Percentiles rank a stretch among this genome's conserved stretches.
These are phyloP conservation scores for Venturia pyrina DNA, from an alignment of 2,329 filamentous ascomycete genomes.

Conservation along the genomic window DNA sequence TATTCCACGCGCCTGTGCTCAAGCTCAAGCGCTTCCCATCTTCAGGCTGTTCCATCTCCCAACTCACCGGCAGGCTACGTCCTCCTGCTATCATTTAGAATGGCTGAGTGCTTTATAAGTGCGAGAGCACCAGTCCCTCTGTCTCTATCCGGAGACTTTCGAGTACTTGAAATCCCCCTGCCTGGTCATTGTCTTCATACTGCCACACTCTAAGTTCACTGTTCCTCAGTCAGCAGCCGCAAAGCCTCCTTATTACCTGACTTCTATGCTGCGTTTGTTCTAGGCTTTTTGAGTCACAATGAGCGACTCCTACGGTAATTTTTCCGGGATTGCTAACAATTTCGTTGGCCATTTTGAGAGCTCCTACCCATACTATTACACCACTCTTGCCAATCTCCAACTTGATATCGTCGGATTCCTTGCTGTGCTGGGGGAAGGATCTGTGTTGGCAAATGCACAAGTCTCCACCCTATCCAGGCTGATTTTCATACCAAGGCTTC, in stretches of 20 bases:
- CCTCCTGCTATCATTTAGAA: background rate
- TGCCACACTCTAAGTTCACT: background rate
- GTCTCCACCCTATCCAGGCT: constrained; percentile 39
- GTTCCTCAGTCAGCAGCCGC: background rate
- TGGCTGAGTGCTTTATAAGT: background rate
- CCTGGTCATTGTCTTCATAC: background rate
- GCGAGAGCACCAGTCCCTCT: background rate
- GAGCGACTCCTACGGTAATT: background rate
- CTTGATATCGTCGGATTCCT: constrained; percentile 47
- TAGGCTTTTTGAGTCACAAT: background rate
- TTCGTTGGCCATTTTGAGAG: background rate
- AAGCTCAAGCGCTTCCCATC: background rate
- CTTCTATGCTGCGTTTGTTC: background rate
- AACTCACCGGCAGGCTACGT: background rate
- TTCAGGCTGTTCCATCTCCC: background rate
- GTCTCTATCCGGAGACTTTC: background rate
- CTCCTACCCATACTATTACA: background rate
- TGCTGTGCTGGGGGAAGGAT: constrained; percentile 42
- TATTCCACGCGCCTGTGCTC: background rate
- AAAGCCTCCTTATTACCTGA: background rate
- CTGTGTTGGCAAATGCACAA: constrained; percentile 40
- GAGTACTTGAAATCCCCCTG: background rate
- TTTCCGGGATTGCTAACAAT: background rate
- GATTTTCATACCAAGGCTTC: constrained; percentile 38
- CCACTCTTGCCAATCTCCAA: constrained; percentile 30